Evolutionary conservation across 2,329 filamentous ascomycete genomes (phyloP), one percentile per base, ranked within the genome.

Genomic region (Dactylonectria macrodidyma): DNA sequence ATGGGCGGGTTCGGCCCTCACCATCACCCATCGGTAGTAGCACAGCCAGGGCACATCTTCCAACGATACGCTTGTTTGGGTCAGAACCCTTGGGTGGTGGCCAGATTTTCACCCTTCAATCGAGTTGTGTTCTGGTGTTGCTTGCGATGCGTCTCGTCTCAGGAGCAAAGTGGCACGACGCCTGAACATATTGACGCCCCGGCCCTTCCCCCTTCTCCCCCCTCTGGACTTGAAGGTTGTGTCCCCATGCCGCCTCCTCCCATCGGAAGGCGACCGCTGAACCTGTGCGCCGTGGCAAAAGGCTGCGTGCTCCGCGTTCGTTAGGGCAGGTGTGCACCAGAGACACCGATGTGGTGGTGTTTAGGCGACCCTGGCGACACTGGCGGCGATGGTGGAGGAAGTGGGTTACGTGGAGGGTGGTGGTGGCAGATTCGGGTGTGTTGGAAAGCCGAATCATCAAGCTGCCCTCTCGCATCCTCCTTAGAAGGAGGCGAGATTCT

Each of bases 161-260:
- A 47, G 44, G 16, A 52, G 34, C 38, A 66, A 62, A 62, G 63
- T 66, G 63, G 63, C 63, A 66, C 58, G 63, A 66, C 63, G 30
- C 58, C 58, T 61, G 58, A 34, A 34, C 51, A 36, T 54, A 56
- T 19, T 41, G 50, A 59, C 60, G 60, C 51, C 30, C 44, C 60
- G 30, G 46, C 38, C 33, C 51, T 44, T 46, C 52, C n/a, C 41
- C 14, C 41, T 44, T 33, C 30, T 24, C 41, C n/a, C 44, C 30
- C 26, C 19, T 56, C 51, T 50, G 30, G 36, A 46, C 24, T 56
- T 41, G n/a, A 6, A 54, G 41, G 24, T 57, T 8, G 24, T 50
- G 9, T 33, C 41, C 51, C 60, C 52, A 58, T 58, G 54, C 26
- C 52, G 54, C 26, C 30, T 63, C 34, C 44, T 38, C 51, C 57